Evolutionary conservation across 1,139 yeast species (phyloP).

Genomic region (Diutina catenulata): DNA sequence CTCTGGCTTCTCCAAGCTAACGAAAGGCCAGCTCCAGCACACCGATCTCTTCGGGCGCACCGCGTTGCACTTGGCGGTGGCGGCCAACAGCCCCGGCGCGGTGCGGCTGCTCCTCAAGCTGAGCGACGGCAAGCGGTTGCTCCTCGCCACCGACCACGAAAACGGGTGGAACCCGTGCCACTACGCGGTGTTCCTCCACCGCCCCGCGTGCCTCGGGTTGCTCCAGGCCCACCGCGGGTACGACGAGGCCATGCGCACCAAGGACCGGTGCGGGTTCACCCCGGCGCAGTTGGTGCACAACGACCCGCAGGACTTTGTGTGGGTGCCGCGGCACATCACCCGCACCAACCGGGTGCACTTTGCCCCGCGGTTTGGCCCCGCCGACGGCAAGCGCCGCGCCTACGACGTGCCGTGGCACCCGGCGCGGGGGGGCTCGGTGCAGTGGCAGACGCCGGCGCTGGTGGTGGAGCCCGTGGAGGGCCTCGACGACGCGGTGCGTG

Average conservation of each 20-base stretch:
- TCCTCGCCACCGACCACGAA: constrained; percentile 50
- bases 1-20: constrained; percentile 14
- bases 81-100: constrained; percentile 37
- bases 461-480: too few relatives aligned
- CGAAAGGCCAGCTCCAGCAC: constrained; percentile 30
- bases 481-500: not conserved
- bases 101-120: constrained; percentile 37
- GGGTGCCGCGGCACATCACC: constrained; percentile 36
- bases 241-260: constrained; percentile 34
- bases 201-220: constrained; percentile 42
- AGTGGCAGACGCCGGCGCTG: too few relatives aligned
- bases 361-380: constrained; percentile 9
- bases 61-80: constrained; percentile 45
- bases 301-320: constrained; percentile 26
- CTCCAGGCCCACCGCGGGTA: constrained; percentile 17
- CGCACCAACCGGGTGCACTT: constrained; percentile 13
- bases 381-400: constrained; percentile 10
- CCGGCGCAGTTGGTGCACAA: constrained; percentile 48
- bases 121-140: constrained; percentile 23
- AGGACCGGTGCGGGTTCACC: constrained; percentile 57
- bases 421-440: not conserved
- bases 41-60: constrained; percentile 73
- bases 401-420: not conserved
- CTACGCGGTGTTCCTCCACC: constrained; percentile 48
- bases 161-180: constrained; percentile 82